phyloP scores from a whole-genome alignment of 306 rosid genomes.

The Trifolium dubium region DNA sequence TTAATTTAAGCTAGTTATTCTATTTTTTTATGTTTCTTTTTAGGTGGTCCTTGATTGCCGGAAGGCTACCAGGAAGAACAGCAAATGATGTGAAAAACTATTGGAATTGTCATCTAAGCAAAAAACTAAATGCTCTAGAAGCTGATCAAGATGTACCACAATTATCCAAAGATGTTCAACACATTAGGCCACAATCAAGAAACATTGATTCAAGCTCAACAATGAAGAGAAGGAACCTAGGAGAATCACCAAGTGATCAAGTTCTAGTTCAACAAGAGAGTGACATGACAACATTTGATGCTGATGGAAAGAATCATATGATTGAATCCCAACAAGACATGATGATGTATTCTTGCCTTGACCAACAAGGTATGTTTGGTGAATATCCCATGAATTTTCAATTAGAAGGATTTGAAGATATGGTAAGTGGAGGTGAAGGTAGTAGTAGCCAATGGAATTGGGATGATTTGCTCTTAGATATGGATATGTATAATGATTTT shows the following conservation, averaged over 20 bases:
- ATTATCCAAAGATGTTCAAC: conserved; percentile 32
- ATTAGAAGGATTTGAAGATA: conserved; percentile 41
- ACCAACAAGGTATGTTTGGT: conserved; percentile 38
- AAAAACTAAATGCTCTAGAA: conserved; percentile 50
- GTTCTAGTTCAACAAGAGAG: conserved; percentile 37
- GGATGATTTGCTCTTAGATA: conserved; percentile 60
- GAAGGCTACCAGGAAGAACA: conserved; percentile 71
- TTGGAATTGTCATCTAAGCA: conserved; percentile 74
- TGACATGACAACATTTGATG: conserved; percentile 33
- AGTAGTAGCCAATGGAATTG: conserved; percentile 52
- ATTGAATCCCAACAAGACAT: conserved; percentile 39
- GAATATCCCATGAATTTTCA: conserved; percentile 49
- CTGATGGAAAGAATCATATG: conserved; percentile 37
- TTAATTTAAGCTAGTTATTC: neutral
- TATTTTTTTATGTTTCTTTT: neutral
- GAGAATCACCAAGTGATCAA: conserved; percentile 33
- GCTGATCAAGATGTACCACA: conserved; percentile 18
- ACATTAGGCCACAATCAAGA: conserved; percentile 40
- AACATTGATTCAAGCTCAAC: conserved; percentile 41
- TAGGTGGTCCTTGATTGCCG: conserved; percentile 76
- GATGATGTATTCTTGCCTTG: conserved; percentile 40
- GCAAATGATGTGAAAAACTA: conserved; percentile 74
- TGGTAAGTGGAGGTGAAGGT: conserved; percentile 43
- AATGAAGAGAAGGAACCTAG: conserved; percentile 17
- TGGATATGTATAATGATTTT: conserved; percentile 52